These are phyloP conservation scores for Mariannaea sp. DNA, from an alignment of 2,329 filamentous ascomycete species.

Conservation along the genomic window DNA sequence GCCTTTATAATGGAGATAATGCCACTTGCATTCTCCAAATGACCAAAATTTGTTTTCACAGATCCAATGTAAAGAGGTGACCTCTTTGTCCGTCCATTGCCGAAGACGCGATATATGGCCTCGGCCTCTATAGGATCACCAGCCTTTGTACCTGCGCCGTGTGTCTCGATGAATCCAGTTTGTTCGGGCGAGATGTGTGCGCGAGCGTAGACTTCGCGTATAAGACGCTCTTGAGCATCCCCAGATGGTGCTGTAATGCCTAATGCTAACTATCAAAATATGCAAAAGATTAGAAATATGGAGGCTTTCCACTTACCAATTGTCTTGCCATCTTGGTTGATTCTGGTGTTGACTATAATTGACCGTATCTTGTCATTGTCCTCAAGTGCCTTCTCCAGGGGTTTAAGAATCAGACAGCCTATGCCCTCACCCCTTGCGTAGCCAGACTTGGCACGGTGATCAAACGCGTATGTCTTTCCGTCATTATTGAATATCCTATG, in stretches of 20 bases:
- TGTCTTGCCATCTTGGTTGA: slow-evolving; percentile 50
- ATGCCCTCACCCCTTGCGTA: slow-evolving; percentile 56
- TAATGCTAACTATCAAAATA: too few species aligned
- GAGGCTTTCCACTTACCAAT: too few species aligned
- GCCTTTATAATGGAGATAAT: slow-evolving; percentile 58
- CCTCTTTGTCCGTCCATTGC: slow-evolving; percentile 42
- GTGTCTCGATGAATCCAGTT: slow-evolving; percentile 47
- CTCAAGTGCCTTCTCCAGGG: slow-evolving; percentile 45
- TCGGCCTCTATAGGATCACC: slow-evolving; percentile 53
- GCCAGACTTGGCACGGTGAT: slow-evolving; percentile 50
- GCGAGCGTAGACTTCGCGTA: slow-evolving; percentile 40
- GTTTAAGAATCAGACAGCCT: slow-evolving; percentile 50
- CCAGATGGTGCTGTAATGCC: slow-evolving; percentile 47
- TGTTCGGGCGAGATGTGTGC: slow-evolving; percentile 42
- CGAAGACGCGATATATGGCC: slow-evolving; percentile 52
- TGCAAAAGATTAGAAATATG: too few species aligned
- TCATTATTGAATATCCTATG: too few species aligned
- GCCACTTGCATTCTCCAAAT: slow-evolving; percentile 57
- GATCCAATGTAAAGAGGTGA: slow-evolving; percentile 52
- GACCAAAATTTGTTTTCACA: slow-evolving; percentile 57
- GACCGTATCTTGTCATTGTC: slow-evolving; percentile 45
- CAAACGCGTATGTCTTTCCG: slow-evolving; percentile 45
- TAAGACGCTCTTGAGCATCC: slow-evolving; percentile 44
- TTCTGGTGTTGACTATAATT: slow-evolving; percentile 45
- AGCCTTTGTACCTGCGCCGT: slow-evolving; percentile 54